Conservation (phyloP, 257 asterid species). For the Leonotis leonurus region DNA sequence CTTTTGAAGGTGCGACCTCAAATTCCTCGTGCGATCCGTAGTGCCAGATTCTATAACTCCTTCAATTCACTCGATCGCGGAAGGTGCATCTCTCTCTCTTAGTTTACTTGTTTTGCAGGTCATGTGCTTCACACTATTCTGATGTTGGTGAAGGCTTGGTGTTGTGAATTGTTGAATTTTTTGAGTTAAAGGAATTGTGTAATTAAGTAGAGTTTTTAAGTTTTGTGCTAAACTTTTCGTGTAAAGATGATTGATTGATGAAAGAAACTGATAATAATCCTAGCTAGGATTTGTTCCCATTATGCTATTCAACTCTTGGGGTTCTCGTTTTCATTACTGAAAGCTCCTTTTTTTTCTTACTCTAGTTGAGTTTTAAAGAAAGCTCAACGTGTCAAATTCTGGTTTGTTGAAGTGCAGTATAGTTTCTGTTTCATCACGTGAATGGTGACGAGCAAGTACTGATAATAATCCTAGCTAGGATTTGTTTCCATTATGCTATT, state of each 20-base stretch:
- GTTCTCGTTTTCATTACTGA: not conserved
- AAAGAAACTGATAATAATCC: not conserved
- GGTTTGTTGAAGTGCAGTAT: not conserved
- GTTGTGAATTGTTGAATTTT: not conserved
- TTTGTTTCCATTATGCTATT: not conserved
- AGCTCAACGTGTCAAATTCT: not conserved
- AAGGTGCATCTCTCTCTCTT: conserved; percentile 19
- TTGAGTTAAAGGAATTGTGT: not conserved
- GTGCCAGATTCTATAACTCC: conserved; percentile 28
- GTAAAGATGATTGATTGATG: not conserved
- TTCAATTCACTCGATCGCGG: conserved; percentile 34
- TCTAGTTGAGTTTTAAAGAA: not conserved
- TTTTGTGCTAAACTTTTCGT: not conserved
- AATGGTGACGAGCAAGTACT: too few species aligned
- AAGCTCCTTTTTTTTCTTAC: not conserved
- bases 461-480: not conserved
- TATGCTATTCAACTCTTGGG: not conserved
- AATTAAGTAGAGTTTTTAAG: not conserved
- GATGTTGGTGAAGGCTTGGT: not conserved
- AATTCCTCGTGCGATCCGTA: conserved; percentile 7
- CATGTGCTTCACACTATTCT: not conserved
- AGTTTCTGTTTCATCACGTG: not conserved
- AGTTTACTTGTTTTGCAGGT: not conserved
- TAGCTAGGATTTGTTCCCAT: not conserved
- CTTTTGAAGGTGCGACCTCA: conserved; percentile 18